These are phyloP conservation scores for Ambrosia trifida DNA, from an alignment of 129 eudicot genomes.

Conservation along the genomic window DNA sequence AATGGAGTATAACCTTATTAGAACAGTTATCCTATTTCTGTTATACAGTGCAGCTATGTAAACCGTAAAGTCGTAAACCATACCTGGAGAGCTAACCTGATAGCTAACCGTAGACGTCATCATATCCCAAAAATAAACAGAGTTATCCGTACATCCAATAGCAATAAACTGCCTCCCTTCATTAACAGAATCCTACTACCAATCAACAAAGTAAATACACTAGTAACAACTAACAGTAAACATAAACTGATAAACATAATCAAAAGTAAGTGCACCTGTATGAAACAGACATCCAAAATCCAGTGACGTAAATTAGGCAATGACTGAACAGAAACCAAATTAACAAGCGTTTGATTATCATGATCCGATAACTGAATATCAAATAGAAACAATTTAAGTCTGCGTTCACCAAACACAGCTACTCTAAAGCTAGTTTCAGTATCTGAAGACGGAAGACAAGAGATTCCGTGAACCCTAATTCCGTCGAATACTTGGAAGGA, in stretches of 20 bases:
- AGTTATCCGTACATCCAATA: slow-evolving; percentile 81
- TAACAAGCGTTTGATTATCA: background rate
- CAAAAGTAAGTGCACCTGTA: slow-evolving; percentile 46
- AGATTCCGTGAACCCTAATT: slow-evolving; percentile 88
- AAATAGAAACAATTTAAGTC: slow-evolving; percentile 58
- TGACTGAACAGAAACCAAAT: slow-evolving; percentile 40
- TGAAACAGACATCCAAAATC: slow-evolving; percentile 80
- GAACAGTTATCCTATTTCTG: background rate
- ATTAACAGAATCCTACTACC: slow-evolving; percentile 44
- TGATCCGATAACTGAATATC: slow-evolving; percentile 31
- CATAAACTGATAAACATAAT: background rate
- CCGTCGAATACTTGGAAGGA: slow-evolving; percentile 81
- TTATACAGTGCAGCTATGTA: too few relatives aligned
- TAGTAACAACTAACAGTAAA: too few relatives aligned
- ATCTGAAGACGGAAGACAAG: slow-evolving; percentile 17
- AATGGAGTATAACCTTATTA: slow-evolving; percentile 6
- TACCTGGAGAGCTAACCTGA: slow-evolving; percentile 71
- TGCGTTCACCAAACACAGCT: slow-evolving; percentile 76
- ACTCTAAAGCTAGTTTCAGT: slow-evolving; percentile 38
- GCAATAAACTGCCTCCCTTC: slow-evolving; percentile 55
- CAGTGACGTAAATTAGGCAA: slow-evolving; percentile 77
- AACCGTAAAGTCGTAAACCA: slow-evolving; percentile 3
- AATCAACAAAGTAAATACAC: slow-evolving; percentile 14
- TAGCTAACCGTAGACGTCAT: slow-evolving; percentile 29
- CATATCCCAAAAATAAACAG: slow-evolving; percentile 78